phyloP scores from a whole-genome alignment of 1,284 basidiomycete genomes.

The Marasmius sp. region DNA sequence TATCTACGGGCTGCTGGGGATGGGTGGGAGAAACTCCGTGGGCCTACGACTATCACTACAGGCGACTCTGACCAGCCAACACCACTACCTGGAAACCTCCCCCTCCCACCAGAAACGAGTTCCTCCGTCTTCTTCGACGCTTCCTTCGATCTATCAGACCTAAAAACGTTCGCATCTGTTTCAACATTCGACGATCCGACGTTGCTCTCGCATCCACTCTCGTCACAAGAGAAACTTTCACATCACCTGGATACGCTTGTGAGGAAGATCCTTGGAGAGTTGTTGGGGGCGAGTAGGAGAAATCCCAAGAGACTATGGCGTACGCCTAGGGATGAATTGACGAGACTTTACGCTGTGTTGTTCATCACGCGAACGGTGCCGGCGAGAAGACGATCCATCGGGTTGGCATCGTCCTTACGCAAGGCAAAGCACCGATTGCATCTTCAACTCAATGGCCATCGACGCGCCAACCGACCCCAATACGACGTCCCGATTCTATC shows the following conservation, averaged over 20 bases:
- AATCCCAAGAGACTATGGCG: no score
- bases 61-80: conserved; percentile 11
- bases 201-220: conserved; percentile 64
- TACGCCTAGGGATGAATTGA: no score
- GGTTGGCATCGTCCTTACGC: no score
- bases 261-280: no score
- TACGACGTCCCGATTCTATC: no score
- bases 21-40: conserved; percentile 75
- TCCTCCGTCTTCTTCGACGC: conserved; percentile 81
- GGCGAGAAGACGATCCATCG: no score
- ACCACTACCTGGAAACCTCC: conserved; percentile 42
- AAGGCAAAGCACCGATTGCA: no score
- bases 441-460: no score
- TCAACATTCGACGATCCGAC: conserved; percentile 67
- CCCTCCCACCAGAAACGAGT: conserved; percentile 76
- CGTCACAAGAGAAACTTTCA: conserved; percentile 88
- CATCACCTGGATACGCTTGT: conserved; percentile 93
- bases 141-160: conserved; percentile 85
- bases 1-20: conserved; percentile 77
- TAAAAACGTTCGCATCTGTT: conserved; percentile 80
- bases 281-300: no score
- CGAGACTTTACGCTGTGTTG: no score
- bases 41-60: conserved; percentile 23
- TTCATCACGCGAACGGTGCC: no score
- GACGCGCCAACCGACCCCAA: no score